These are phyloP conservation scores for Tillandsia leiboldiana DNA, from an alignment of 176 grass and related monocot genomes.

Conservation along the genomic window DNA sequence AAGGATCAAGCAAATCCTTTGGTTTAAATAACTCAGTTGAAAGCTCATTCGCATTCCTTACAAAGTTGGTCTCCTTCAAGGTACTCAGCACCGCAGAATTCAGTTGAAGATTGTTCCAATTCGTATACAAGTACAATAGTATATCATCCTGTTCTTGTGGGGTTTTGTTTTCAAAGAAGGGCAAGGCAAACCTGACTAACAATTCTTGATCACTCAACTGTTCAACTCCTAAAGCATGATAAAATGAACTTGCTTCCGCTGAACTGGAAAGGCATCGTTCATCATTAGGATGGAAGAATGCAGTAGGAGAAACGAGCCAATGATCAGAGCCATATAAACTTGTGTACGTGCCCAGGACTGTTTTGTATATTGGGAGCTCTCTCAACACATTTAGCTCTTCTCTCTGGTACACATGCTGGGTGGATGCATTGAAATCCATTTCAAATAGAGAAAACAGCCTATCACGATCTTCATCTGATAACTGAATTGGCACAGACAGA, in stretches of 20 bases:
- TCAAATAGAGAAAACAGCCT: conserved; percentile 71
- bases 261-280: conserved; percentile 55
- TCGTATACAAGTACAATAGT: conserved; percentile 65
- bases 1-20: conserved; percentile 72
- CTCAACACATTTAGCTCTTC: conserved; percentile 77
- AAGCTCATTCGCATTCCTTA: conserved; percentile 74
- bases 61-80: conserved; percentile 63
- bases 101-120: conserved; percentile 83
- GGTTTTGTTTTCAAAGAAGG: conserved; percentile 65
- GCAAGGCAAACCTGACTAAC: conserved; percentile 85
- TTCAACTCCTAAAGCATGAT: conserved; percentile 61
- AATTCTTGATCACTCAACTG: conserved; percentile 79
- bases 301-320: conserved; percentile 65
- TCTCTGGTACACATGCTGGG: conserved; percentile 46
- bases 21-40: conserved; percentile 62
- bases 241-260: conserved; percentile 42
- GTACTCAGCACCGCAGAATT: conserved; percentile 51
- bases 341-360: conserved; percentile 70
- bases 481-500: conserved; percentile 48
- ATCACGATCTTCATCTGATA: conserved; percentile 63
- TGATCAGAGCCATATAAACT: conserved; percentile 55
- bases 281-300: conserved; percentile 81
- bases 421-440: conserved; percentile 48
- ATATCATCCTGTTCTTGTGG: conserved; percentile 79
- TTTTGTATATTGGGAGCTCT: conserved; percentile 86